These are phyloP conservation scores for Lenwebbia sp. DNA, from an alignment of 345 rosid species.

Conservation along the genomic window DNA sequence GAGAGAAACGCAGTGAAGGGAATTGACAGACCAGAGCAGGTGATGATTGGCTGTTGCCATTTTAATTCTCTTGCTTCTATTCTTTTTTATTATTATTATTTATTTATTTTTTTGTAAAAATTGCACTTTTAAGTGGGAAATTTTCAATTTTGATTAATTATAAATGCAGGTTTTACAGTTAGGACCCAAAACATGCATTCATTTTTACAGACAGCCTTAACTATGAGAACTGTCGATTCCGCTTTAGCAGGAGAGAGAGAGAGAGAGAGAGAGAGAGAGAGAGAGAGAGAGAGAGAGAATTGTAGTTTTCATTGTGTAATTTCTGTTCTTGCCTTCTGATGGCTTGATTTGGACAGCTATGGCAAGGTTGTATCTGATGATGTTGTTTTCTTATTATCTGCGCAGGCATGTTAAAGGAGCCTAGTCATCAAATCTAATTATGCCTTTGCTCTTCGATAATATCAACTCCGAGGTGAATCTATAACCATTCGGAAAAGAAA, in stretches of 20 bases:
- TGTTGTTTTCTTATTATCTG: neutral
- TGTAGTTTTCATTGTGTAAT: neutral
- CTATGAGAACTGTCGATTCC: neutral
- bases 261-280: too few species aligned
- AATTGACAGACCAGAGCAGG: neutral
- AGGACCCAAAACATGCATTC: neutral
- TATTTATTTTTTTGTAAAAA: neutral
- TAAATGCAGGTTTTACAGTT: neutral
- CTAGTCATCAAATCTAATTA: neutral
- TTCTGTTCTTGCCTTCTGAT: neutral
- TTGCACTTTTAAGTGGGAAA: neutral
- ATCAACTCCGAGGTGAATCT: neutral
- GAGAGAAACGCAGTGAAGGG: neutral
- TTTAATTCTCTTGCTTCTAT: neutral
- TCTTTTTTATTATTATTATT: too few species aligned
- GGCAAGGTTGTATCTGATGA: neutral
- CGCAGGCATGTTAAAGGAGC: neutral
- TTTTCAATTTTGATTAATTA: neutral
- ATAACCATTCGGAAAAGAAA: rapidly evolving
- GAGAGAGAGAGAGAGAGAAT: neutral
- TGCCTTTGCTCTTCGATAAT: neutral
- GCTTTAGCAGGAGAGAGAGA: neutral
- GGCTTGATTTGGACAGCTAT: neutral
- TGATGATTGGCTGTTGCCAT: neutral
- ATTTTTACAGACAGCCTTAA: neutral